Conservation (phyloP, 2,329 filamentous ascomycete species). For the Exophiala oligosperma region DNA sequence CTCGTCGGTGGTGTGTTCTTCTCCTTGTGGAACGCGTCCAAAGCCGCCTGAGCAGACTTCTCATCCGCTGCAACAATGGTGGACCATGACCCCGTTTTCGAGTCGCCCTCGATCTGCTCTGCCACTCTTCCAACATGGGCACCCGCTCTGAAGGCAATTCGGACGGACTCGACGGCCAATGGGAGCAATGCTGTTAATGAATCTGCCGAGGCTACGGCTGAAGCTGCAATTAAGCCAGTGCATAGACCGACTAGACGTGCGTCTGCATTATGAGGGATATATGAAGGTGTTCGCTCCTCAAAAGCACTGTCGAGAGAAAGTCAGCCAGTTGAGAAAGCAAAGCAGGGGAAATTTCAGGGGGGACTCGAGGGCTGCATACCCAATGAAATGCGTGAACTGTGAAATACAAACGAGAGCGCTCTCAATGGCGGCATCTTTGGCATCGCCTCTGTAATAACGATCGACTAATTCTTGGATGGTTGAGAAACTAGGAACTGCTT, state of each 20-base stretch:
- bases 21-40: conserved; percentile 34
- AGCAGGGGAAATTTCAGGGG: not conserved
- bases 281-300: conserved; percentile 42
- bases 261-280: conserved; percentile 38
- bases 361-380: conserved; percentile 34
- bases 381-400: conserved; percentile 45
- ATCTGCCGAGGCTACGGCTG: conserved; percentile 41
- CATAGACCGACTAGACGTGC: conserved; percentile 44
- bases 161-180: conserved; percentile 43
- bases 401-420: conserved; percentile 46
- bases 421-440: conserved; percentile 41
- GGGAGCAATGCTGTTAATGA: conserved; percentile 45
- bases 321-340: conserved; percentile 15
- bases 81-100: conserved; percentile 40
- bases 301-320: conserved; percentile 36
- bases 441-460: conserved; percentile 31
- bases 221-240: conserved; percentile 43
- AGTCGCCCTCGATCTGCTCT: conserved; percentile 37
- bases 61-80: conserved; percentile 40
- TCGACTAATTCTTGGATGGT: conserved; percentile 32
- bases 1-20: conserved; percentile 51
- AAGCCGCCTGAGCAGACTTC: conserved; percentile 29
- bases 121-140: conserved; percentile 41
- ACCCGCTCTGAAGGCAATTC: conserved; percentile 46
- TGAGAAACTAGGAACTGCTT: conserved; percentile 31